A percentile compares a stretch with the other conserved stretches of the same genome.
Conservation (phyloP, 108 stramenopile genomes). For the Pseudonitzschia multistriata region DNA sequence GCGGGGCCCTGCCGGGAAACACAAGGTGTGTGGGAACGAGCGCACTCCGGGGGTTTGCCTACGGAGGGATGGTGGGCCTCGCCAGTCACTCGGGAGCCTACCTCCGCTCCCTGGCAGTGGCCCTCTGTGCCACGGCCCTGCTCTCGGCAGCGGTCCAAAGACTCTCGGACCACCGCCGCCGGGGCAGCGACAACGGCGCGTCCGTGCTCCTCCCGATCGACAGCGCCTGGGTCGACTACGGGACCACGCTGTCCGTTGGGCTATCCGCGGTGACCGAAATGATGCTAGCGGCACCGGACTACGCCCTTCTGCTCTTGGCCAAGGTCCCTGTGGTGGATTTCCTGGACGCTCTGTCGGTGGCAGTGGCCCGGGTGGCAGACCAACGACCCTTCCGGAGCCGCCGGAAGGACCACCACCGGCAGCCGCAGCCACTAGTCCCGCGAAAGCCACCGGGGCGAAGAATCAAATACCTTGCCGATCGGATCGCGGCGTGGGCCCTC, state of each 20-base stretch:
- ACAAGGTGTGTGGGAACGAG: no score
- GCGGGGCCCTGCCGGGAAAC: neutral
- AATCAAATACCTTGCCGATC: no score
- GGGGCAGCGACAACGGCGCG: no score
- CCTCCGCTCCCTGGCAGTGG: neutral
- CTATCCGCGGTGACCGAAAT: neutral
- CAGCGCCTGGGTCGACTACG: neutral
- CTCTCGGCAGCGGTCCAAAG: neutral
- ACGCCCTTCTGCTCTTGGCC: neutral
- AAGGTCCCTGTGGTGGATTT: neutral
- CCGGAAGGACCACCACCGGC: neutral
- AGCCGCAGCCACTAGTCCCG: neutral
- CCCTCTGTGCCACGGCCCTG: neutral
- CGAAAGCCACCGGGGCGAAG: no score
- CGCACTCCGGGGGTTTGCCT: neutral
- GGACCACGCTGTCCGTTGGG: neutral
- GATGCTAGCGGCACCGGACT: neutral
- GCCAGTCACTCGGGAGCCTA: neutral
- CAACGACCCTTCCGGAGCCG: neutral
- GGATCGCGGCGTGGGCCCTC: neutral
- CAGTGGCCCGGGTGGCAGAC: neutral
- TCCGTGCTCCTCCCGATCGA: neutral
- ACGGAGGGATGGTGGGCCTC: neutral
- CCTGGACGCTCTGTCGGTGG: neutral
- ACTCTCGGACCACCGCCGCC: neutral